phyloP scores from a whole-genome alignment of 1,284 basidiomycete genomes.

The Erythrobasidium hasegawianum region DNA sequence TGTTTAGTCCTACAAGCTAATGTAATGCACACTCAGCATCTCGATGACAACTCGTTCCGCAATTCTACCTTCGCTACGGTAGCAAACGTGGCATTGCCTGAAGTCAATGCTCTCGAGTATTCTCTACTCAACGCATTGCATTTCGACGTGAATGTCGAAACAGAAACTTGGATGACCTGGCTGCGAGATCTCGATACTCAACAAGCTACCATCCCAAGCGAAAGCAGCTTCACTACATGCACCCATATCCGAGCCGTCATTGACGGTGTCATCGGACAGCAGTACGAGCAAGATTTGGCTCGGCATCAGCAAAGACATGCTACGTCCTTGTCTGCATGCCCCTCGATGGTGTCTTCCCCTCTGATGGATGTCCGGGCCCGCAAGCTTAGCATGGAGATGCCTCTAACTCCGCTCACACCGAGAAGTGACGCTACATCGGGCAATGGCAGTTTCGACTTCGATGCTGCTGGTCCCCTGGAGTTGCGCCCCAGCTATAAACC shows the following conservation, averaged over 20 bases:
- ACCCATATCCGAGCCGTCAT: constrained; percentile 13
- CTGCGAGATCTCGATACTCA: constrained; percentile 36
- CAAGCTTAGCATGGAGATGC: not conserved
- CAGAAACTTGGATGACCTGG: constrained; percentile 41
- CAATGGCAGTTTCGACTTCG: constrained; percentile 35
- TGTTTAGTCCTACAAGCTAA: not conserved
- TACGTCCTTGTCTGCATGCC: not conserved
- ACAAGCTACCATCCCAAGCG: not conserved
- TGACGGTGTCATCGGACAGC: constrained; percentile 11
- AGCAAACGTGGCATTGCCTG: constrained; percentile 42
- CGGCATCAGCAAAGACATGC: not conserved
- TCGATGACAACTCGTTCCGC: constrained; percentile 46
- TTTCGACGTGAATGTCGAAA: constrained; percentile 41
- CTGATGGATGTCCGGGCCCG: not conserved
- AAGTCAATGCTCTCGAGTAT: constrained; percentile 44
- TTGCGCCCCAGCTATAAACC: constrained; percentile 14
- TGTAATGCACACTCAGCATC: constrained; percentile 21
- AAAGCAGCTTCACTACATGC: constrained; percentile 7
- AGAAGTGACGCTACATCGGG: constrained; percentile 10
- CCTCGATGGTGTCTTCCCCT: not conserved
- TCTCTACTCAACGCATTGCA: constrained; percentile 39
- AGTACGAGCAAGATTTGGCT: constrained; percentile 14
- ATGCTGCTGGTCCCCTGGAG: constrained; percentile 40
- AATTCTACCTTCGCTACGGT: constrained; percentile 43
- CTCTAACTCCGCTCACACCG: constrained; percentile 8